A percentile compares a stretch with the other conserved stretches of the same genome.
These are phyloP conservation scores for Aureobasidium musti DNA, from an alignment of 2,329 filamentous ascomycete species.

Conservation along the genomic window DNA sequence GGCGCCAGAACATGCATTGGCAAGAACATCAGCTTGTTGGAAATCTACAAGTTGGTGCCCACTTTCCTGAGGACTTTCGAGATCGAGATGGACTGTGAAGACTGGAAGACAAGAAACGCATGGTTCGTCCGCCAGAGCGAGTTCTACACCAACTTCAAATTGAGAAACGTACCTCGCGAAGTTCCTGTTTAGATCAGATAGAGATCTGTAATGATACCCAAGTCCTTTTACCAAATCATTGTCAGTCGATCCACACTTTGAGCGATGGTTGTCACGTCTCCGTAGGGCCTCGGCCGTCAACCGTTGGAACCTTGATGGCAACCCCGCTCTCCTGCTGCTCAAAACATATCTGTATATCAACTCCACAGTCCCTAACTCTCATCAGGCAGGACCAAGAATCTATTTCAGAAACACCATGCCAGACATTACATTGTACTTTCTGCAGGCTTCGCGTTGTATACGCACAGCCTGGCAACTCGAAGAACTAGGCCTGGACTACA, in stretches of 20 bases:
- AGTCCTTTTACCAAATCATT: not conserved
- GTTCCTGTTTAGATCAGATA: slow-evolving; percentile 15
- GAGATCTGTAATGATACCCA: not conserved
- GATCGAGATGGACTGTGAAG: slow-evolving; percentile 46
- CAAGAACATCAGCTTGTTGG: slow-evolving; percentile 53
- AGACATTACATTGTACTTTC: slow-evolving; percentile 50
- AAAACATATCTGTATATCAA: not conserved
- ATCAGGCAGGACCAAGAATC: not conserved
- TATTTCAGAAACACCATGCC: slow-evolving; percentile 2
- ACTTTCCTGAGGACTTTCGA: slow-evolving; percentile 66
- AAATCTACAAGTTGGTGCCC: slow-evolving; percentile 56
- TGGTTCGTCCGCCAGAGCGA: slow-evolving; percentile 56
- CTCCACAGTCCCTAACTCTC: not conserved
- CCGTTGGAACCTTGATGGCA: slow-evolving; percentile 26
- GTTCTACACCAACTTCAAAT: slow-evolving; percentile 49
- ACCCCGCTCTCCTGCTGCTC: slow-evolving; percentile 14
- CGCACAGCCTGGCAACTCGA: slow-evolving; percentile 52
- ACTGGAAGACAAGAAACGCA: slow-evolving; percentile 55
- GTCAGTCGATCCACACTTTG: not conserved
- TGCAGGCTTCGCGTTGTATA: slow-evolving; percentile 51
- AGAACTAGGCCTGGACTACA: slow-evolving; percentile 49
- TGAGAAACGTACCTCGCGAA: slow-evolving; percentile 34
- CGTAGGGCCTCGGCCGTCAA: slow-evolving; percentile 8
- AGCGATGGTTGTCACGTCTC: not conserved
- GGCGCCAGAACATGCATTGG: slow-evolving; percentile 69